Evolutionary conservation across 2,329 filamentous ascomycete genomes (phyloP).

Genomic region (Clarireedia paspali): DNA sequence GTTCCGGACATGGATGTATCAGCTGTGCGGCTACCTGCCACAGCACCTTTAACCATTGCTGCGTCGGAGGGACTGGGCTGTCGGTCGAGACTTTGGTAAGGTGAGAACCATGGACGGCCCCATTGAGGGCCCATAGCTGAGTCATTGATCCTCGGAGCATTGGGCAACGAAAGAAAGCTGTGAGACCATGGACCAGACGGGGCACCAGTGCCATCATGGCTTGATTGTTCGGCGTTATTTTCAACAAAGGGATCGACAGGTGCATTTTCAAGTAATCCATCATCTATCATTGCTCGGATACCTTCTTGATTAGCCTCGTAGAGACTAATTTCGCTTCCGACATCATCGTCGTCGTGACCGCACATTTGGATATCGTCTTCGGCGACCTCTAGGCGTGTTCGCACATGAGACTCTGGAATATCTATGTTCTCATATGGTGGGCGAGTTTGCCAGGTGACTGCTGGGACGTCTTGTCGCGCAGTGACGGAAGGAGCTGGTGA

Average conservation of each 20-base stretch:
- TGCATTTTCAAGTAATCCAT: conserved; percentile 8
- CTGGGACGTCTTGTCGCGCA: background rate
- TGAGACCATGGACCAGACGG: background rate
- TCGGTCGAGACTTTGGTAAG: background rate
- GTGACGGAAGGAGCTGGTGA: background rate
- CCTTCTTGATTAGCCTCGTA: conserved; percentile 21
- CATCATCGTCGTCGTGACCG: conserved; percentile 1
- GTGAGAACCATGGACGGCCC: too few species aligned
- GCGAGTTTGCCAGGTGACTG: background rate
- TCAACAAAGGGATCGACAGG: background rate
- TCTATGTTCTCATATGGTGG: background rate
- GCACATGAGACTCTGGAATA: conserved; percentile 6
- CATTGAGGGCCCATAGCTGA: too few species aligned
- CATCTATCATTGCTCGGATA: conserved; percentile 17
- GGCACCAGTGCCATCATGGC: background rate
- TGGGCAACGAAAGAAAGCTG: too few species aligned
- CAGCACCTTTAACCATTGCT: conserved; percentile 29
- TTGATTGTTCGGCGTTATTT: background rate
- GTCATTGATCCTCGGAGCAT: too few species aligned
- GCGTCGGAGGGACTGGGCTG: conserved; percentile 33
- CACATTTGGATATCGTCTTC: background rate
- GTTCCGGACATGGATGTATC: background rate
- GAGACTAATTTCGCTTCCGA: conserved; percentile 20
- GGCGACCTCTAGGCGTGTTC: background rate
- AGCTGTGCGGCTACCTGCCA: background rate